Conservation (phyloP, 1,284 basidiomycete species). For the Cryptococcus neoformans region DNA sequence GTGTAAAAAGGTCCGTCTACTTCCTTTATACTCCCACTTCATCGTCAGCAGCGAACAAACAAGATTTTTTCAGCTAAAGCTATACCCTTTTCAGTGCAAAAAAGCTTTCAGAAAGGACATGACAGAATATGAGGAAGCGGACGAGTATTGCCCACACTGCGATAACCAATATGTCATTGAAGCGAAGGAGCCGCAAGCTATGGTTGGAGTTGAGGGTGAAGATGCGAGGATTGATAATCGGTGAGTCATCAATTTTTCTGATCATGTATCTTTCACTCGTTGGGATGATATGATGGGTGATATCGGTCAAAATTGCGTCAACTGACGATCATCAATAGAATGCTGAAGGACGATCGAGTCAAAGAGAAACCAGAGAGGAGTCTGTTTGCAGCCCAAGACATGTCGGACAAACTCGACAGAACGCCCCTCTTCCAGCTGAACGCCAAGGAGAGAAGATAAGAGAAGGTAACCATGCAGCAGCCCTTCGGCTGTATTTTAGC, state of each 20-base stretch:
- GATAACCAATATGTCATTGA: slow-evolving; percentile 97
- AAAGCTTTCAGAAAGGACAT: slow-evolving; percentile 97
- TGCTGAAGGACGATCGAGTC: slow-evolving; percentile 68
- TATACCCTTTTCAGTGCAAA: slow-evolving; percentile 60
- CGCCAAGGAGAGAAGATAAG: background rate
- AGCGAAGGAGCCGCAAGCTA: slow-evolving; percentile 84
- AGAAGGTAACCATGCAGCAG: background rate
- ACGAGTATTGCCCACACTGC: slow-evolving; percentile 97
- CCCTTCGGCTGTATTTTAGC: background rate
- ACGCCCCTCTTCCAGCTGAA: slow-evolving; percentile 5
- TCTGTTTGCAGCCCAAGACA: slow-evolving; percentile 51
- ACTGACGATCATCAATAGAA: slow-evolving; percentile 46
- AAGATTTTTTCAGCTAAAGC: background rate
- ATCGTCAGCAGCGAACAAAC: background rate
- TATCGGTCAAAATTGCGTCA: background rate
- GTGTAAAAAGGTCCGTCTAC: slow-evolving; percentile 71
- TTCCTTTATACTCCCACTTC: background rate
- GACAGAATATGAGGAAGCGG: slow-evolving; percentile 83
- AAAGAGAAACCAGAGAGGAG: slow-evolving; percentile 56
- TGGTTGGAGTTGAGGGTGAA: slow-evolving; percentile 82
- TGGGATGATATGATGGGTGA: background rate
- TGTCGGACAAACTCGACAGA: slow-evolving; percentile 41
- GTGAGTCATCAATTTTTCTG: slow-evolving; percentile 52
- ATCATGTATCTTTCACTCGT: background rate
- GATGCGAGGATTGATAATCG: slow-evolving; percentile 82